These are phyloP conservation scores for Vigna unguiculata DNA, from an alignment of 306 rosid species.

Conservation along the genomic window DNA sequence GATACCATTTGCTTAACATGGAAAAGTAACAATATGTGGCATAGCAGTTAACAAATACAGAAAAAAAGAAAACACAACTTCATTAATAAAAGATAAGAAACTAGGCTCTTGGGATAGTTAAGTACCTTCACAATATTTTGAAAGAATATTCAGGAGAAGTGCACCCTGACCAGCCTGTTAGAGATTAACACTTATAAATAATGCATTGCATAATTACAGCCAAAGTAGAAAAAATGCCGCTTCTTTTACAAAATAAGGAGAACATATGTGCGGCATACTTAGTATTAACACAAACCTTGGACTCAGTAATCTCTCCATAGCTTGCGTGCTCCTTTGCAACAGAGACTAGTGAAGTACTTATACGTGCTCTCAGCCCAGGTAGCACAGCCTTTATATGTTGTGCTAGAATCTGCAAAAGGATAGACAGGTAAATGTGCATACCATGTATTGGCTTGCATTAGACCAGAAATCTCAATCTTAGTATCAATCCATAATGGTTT, in stretches of 20 bases:
- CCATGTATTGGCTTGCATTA: constrained; percentile 32
- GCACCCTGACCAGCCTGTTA: constrained; percentile 97
- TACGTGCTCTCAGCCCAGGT: constrained; percentile 92
- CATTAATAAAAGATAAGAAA: constrained; percentile 31
- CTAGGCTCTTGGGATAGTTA: constrained; percentile 35
- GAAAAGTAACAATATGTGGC: constrained; percentile 23
- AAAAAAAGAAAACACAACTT: constrained; percentile 1
- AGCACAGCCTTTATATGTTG: constrained; percentile 88
- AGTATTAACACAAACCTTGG: constrained; percentile 66
- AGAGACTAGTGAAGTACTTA: constrained; percentile 78
- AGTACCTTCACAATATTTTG: constrained; percentile 91
- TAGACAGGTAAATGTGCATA: constrained; percentile 35
- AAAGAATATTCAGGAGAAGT: constrained; percentile 93
- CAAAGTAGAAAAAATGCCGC: constrained; percentile 27
- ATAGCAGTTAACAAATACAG: not conserved
- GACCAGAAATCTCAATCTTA: constrained; percentile 10
- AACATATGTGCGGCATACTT: constrained; percentile 15
- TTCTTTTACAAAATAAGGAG: constrained; percentile 19
- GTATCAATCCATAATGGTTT: constrained; percentile 12
- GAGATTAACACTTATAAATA: constrained; percentile 36
- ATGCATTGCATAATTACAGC: constrained; percentile 13
- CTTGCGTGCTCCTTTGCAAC: constrained; percentile 97
- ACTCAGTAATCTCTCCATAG: constrained; percentile 94
- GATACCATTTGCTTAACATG: constrained; percentile 34
- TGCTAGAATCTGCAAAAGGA: constrained; percentile 76